These are phyloP conservation scores for Leishmania turanica DNA, from an alignment of 208 protist species.

Conservation along the genomic window DNA sequence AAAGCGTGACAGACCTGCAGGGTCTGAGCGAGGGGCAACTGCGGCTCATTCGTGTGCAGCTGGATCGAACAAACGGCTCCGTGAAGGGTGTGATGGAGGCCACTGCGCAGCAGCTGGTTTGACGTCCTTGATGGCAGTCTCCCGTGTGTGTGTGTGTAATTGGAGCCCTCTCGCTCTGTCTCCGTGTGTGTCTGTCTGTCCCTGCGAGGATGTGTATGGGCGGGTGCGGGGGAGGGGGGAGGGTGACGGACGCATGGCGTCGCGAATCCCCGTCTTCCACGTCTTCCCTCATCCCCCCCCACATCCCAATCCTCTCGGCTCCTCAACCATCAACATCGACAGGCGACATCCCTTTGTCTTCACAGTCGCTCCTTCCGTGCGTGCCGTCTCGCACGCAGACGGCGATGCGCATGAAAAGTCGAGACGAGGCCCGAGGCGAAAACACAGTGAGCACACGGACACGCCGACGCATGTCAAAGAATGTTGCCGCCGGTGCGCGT, in stretches of 20 bases:
- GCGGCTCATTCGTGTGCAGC: constrained; percentile 33
- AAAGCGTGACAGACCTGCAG: constrained; percentile 16
- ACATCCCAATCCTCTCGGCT: too few species aligned
- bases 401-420: background rate
- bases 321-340: background rate
- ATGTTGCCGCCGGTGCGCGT: background rate
- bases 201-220: background rate
- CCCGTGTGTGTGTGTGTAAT: too few species aligned
- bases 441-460: background rate
- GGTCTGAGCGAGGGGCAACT: constrained; percentile 32
- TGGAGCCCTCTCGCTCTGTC: background rate
- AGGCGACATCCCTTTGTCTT: background rate
- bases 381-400: background rate
- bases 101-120: background rate
- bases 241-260: background rate
- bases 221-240: too few species aligned
- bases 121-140: background rate
- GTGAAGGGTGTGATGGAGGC: constrained; percentile 26
- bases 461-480: background rate
- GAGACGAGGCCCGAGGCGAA: background rate
- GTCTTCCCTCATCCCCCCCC: background rate
- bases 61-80: constrained; percentile 36
- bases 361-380: background rate
- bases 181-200: background rate
- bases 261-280: background rate